Percentiles rank a stretch among this genome's conserved stretches.
These are phyloP conservation scores for Solanum verrucosum DNA, from an alignment of 257 asterid genomes.

Conservation along the genomic window DNA sequence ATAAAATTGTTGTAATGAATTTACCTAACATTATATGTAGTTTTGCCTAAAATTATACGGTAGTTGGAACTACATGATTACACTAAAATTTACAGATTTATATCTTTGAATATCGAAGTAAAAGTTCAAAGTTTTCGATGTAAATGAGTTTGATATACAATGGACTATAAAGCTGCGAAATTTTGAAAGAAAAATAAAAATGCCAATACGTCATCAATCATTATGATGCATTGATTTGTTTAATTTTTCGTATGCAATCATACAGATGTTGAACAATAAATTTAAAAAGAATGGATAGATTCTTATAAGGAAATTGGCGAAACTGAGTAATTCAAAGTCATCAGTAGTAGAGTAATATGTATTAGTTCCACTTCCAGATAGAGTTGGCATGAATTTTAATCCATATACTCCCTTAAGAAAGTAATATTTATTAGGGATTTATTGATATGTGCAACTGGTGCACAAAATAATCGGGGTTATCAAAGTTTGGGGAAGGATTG, in stretches of 20 bases:
- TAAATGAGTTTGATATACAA: neutral
- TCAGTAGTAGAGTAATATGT: neutral
- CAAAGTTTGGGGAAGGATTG: neutral
- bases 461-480: too few species aligned
- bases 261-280: neutral
- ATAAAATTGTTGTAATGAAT: neutral
- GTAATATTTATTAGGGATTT: neutral
- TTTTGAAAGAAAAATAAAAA: neutral
- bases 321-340: neutral
- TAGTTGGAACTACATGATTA: neutral
- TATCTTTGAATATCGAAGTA: neutral
- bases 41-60: neutral
- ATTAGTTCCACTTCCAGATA: neutral
- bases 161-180: neutral
- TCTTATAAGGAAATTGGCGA: neutral
- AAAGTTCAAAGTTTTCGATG: neutral
- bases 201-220: neutral
- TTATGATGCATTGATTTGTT: neutral
- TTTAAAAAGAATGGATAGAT: neutral
- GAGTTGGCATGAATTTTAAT: neutral
- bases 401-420: neutral
- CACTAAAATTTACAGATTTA: neutral
- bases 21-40: neutral
- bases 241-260: neutral
- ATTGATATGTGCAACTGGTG: neutral